Base-by-base conservation (phyloP, 345 rosid species). In the Eucalyptus pauciflora region DNA sequence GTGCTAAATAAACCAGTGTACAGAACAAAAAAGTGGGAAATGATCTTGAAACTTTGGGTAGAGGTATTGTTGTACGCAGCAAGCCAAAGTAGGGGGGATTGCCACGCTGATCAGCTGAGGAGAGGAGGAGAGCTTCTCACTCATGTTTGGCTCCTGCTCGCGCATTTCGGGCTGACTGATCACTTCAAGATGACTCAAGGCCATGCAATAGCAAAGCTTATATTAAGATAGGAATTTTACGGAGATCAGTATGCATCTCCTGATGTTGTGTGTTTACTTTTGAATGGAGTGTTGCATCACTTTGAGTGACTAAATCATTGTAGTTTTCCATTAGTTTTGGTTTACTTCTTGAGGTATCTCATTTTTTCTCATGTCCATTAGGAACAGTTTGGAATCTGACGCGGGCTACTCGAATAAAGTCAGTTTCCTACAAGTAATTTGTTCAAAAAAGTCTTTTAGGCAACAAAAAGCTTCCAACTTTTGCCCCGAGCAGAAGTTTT, bases 91-190 rank as follows among this genome's bases (percentile, higher is more conserved):
- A 87, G 79, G 8, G 92, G 91, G 4, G 52, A 86, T 41, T 58
- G 90, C 31, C 97, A 94, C 58, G 93, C 92, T 7, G 89, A 90
- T 86, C 95, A 95, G 51, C 89, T 94, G 37, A 91, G 94, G 51
- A 88, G 89, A 81, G 97, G 97, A 1, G 95, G 96, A 33, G 96
- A 95, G 87, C 92, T 95, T 27, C 90, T 93, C 29, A 93, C 93
- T 60, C 94, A 92, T 29, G 94, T 93, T 2, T 94, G 97, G 94
- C 90, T 94, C 24, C 88, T 94, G 87, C 87, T 93, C 94, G 93
- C 94, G 27, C 96, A 95, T 91, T 90, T 91, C 22, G 97, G 96
- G 46, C 87, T 95, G 5, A 95, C 94, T 1, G 95, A 94, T 27
- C 95, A 95, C 83, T 92, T 93, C 89, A 91, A 91, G 87, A 90